These are phyloP conservation scores for Stentor roeselii DNA, from an alignment of 73 alveolate genomes.

Conservation along the genomic window DNA sequence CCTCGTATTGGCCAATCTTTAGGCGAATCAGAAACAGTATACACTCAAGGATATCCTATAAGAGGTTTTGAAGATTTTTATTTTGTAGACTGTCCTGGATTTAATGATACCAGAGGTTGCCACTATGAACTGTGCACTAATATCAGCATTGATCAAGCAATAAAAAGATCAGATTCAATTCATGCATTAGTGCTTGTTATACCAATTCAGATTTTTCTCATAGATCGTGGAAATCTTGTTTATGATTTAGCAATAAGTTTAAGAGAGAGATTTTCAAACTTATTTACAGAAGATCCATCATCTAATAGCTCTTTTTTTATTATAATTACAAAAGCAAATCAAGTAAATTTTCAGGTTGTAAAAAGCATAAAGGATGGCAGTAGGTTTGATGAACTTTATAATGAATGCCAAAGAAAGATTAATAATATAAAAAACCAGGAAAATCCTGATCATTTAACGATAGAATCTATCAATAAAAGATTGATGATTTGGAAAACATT, in stretches of 20 bases:
- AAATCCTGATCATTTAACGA: background rate
- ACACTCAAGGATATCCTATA: background rate
- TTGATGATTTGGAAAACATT: background rate
- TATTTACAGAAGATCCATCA: background rate
- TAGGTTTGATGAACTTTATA: background rate
- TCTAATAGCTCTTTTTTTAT: too few relatives aligned
- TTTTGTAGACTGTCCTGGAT: background rate
- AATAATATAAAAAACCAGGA: too few relatives aligned
- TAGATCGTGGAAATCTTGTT: background rate
- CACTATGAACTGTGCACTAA: background rate
- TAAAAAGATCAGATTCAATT: background rate
- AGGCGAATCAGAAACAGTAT: background rate
- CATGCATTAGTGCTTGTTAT: background rate
- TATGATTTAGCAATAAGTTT: background rate
- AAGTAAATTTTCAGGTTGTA: too few relatives aligned
- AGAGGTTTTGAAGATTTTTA: background rate
- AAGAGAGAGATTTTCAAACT: background rate
- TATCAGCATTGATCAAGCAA: slow-evolving; percentile 5
- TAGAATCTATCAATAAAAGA: background rate
- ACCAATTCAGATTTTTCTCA: background rate
- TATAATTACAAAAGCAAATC: background rate
- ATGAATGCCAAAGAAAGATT: background rate
- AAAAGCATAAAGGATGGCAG: background rate
- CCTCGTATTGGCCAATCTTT: background rate
- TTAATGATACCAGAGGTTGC: background rate